phyloP scores from a whole-genome alignment of 805 yeast genomes.

The Metschnikowia lunata region DNA sequence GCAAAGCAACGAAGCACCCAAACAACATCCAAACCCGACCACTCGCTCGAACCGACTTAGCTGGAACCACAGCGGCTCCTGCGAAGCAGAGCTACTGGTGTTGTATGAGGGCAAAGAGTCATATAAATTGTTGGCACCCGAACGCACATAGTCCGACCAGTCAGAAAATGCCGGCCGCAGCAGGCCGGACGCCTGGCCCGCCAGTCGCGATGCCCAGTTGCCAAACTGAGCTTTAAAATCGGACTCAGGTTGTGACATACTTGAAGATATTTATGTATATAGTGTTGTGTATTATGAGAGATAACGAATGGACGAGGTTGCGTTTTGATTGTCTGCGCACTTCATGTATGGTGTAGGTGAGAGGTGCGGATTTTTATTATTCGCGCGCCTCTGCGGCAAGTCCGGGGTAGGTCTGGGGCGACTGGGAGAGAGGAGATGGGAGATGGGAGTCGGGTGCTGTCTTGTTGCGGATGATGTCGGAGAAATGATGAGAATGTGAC shows the following conservation, averaged over 20 bases:
- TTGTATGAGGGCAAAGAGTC: slow-evolving; percentile 61
- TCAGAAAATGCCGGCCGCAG: slow-evolving; percentile 30
- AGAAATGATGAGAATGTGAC: too few relatives aligned
- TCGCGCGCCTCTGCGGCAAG: too few relatives aligned
- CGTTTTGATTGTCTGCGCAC: too few relatives aligned
- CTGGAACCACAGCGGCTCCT: slow-evolving; percentile 76
- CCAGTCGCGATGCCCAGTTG: slow-evolving; percentile 16
- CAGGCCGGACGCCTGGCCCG: not conserved
- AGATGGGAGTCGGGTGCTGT: too few relatives aligned
- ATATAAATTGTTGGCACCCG: slow-evolving; percentile 54
- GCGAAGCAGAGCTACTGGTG: slow-evolving; percentile 38
- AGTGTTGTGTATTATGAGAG: too few relatives aligned
- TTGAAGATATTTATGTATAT: not conserved
- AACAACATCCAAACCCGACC: slow-evolving; percentile 69
- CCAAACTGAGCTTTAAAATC: slow-evolving; percentile 19
- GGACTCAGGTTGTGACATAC: slow-evolving; percentile 19
- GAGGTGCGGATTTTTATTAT: too few relatives aligned
- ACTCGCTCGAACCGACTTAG: slow-evolving; percentile 76
- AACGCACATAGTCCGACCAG: slow-evolving; percentile 41
- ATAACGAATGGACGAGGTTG: too few relatives aligned
- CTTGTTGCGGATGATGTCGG: too few relatives aligned
- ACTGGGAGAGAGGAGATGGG: too few relatives aligned
- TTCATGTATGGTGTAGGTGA: too few relatives aligned
- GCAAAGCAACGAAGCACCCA: slow-evolving; percentile 74
- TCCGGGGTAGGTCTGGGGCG: too few relatives aligned